Base-by-base conservation (phyloP, 2,329 filamentous ascomycete genomes). In the Macrophomina tecta region DNA sequence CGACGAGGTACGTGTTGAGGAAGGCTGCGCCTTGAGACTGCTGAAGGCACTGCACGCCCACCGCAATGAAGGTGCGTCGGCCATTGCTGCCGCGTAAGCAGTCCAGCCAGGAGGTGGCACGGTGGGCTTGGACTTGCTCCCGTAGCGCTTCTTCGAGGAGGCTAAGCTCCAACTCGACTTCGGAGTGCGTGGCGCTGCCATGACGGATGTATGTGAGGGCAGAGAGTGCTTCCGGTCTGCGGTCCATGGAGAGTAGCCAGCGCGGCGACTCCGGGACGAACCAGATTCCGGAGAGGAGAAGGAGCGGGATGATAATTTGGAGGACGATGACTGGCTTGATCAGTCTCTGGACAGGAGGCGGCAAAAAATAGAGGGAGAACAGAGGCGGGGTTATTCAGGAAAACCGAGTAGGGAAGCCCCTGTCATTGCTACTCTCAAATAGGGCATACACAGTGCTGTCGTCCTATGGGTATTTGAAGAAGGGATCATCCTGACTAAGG, bases 201-300 rank as follows among this genome's bases (percentile, higher is more conserved):
- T 77, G 80, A 42, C 78, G 78, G 55, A 83, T 75, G 4, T 73
- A 73, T 2, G 81, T 74, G 4, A 84, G 72, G 28, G 73, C 77
- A 5, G 61, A n/a, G 23, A 66, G 66, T 0, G 86, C 87, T 71
- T 89, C 83, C 38, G 88, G 85, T 9, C 81, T 77, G 11, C 84
- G 82, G 56, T 86, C 84, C 38, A 86, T 82, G 53, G 82, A 80
- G 38, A 87, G 82, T 6, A 88, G 78, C 86, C 86, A 81, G 49
- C 78, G 70, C 0, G 80, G 78, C 6, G 74, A 78, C 64, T 81
- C 79, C 14, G 73, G 76, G 6, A 78, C 68, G 53, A 80, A 75
- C 67, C 78, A 77, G 11, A 74, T 74, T 0, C 70, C 73, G 1
- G 69, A 49, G 8, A 78, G 70, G 0, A 75, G 67, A 5, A 77